Percentiles rank a stretch among this genome's conserved stretches.
phyloP scores from a whole-genome alignment of 2,329 filamentous ascomycete species.

The Fusarium cyanostomum region DNA sequence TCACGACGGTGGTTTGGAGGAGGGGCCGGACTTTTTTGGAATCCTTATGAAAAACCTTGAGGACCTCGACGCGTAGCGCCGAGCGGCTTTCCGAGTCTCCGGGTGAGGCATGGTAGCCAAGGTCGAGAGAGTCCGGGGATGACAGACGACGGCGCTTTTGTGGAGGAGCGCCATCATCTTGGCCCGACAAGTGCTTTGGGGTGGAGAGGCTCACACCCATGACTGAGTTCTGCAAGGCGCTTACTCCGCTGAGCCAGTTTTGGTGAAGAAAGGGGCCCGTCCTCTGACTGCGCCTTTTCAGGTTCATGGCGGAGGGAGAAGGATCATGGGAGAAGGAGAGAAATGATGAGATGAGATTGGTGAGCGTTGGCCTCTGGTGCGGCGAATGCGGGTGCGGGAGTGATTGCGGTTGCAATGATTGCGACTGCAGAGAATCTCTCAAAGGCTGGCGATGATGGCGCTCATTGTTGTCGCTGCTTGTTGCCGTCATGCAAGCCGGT shows the following conservation, averaged over 20 bases:
- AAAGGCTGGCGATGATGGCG: slow-evolving; percentile 32
- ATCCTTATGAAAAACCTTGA: slow-evolving; percentile 62
- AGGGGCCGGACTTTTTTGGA: slow-evolving; percentile 49
- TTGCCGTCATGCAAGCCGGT: slow-evolving; percentile 30
- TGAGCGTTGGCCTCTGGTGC: slow-evolving; percentile 14
- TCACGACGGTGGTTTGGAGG: slow-evolving; percentile 43
- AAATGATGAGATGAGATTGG: slow-evolving; percentile 17
- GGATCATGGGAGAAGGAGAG: slow-evolving; percentile 45
- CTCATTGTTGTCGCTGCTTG: slow-evolving; percentile 35
- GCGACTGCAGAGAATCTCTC: slow-evolving; percentile 27
- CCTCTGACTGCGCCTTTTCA: slow-evolving; percentile 57
- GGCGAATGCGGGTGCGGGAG: slow-evolving; percentile 3
- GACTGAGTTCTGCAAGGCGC: slow-evolving; percentile 52
- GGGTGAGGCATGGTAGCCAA: slow-evolving; percentile 47
- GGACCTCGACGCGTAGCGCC: slow-evolving; percentile 61
- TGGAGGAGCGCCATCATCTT: slow-evolving; percentile 52
- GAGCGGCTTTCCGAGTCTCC: slow-evolving; percentile 48
- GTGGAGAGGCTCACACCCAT: slow-evolving; percentile 51
- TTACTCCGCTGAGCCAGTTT: slow-evolving; percentile 61
- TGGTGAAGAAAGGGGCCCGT: slow-evolving; percentile 64
- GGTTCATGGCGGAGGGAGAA: slow-evolving; percentile 58
- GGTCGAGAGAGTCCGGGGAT: slow-evolving; percentile 48
- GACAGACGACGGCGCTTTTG: slow-evolving; percentile 62
- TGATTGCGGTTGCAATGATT: slow-evolving; percentile 11
- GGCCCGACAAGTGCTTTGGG: slow-evolving; percentile 46